Conservation (phyloP, 2,329 filamentous ascomycete genomes). For the Zymoseptoria crescenta region DNA sequence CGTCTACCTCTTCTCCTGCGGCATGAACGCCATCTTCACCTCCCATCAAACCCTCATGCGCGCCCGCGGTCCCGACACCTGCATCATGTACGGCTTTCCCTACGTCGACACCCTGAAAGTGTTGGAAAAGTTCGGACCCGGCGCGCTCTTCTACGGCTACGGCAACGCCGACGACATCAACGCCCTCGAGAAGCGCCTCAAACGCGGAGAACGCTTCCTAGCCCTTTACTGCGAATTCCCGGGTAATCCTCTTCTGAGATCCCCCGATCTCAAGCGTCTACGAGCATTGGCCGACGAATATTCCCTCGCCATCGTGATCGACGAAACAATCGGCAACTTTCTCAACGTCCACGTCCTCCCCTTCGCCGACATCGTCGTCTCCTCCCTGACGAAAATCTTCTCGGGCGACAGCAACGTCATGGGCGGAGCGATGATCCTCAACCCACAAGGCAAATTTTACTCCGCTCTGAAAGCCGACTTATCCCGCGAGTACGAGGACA, state of each 20-base stretch:
- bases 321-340: constrained; percentile 95
- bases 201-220: constrained; percentile 66
- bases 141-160: constrained; percentile 79
- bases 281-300: constrained; percentile 70
- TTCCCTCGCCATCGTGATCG: constrained; percentile 82
- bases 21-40: constrained; percentile 94
- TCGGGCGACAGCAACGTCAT: constrained; percentile 97
- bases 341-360: constrained; percentile 90
- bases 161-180: constrained; percentile 72
- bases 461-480: constrained; percentile 58
- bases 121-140: constrained; percentile 86
- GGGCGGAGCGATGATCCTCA: constrained; percentile 66
- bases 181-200: constrained; percentile 66
- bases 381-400: constrained; percentile 93
- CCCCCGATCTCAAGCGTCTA: constrained; percentile 78
- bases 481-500: constrained; percentile 67
- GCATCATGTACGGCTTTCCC: constrained; percentile 91
- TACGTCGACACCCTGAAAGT: constrained; percentile 97
- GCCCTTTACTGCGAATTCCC: constrained; percentile 93
- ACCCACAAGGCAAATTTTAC: constrained; percentile 65
- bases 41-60: constrained; percentile 67
- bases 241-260: constrained; percentile 78
- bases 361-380: constrained; percentile 84
- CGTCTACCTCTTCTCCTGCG: constrained; percentile 78
- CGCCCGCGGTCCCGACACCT: constrained; percentile 58